Evolutionary conservation across 1,139 yeast genomes (phyloP).

Genomic region (Meyerozyma carpophila): DNA sequence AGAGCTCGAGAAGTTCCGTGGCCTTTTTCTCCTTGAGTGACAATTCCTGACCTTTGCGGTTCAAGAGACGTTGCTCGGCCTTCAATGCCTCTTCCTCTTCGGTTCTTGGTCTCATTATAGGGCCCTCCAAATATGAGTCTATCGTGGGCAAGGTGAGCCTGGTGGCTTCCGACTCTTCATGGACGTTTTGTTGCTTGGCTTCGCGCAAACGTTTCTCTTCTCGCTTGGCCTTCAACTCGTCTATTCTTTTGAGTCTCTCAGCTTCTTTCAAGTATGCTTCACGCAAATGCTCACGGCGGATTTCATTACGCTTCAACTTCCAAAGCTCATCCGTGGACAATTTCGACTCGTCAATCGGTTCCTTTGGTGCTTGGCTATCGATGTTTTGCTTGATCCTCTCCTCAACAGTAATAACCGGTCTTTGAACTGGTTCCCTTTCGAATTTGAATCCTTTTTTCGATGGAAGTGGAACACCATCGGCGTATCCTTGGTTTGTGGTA

Average conservation of each 20-base stretch:
- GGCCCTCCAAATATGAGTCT: conserved; percentile 61
- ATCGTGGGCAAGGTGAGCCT: conserved; percentile 75
- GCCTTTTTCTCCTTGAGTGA: conserved; percentile 42
- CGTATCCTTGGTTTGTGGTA: conserved; percentile 59
- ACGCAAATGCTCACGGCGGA: conserved; percentile 67
- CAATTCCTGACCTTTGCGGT: conserved; percentile 31
- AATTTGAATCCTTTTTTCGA: conserved; percentile 44
- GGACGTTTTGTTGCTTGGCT: conserved; percentile 18
- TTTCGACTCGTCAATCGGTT: conserved; percentile 22
- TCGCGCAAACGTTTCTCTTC: conserved; percentile 23
- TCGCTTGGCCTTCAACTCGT: conserved; percentile 19
- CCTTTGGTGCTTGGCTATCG: conserved; percentile 34
- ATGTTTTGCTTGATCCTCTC: conserved; percentile 52
- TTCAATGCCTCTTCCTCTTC: conserved; percentile 52
- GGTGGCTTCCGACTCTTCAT: conserved; percentile 48
- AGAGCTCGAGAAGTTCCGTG: conserved; percentile 56
- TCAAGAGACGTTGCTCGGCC: conserved; percentile 25
- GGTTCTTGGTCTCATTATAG: conserved; percentile 69
- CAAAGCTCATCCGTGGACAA: conserved; percentile 48
- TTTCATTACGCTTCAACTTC: conserved; percentile 53
- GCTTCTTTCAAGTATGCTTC: conserved; percentile 48
- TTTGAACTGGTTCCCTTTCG: conserved; percentile 39
- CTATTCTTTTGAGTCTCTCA: conserved; percentile 24
- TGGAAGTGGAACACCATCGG: conserved; percentile 72
- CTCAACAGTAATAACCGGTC: conserved; percentile 53